Conservation (phyloP, 148 eudicot species). For the Vaccinium corymbosum region DNA sequence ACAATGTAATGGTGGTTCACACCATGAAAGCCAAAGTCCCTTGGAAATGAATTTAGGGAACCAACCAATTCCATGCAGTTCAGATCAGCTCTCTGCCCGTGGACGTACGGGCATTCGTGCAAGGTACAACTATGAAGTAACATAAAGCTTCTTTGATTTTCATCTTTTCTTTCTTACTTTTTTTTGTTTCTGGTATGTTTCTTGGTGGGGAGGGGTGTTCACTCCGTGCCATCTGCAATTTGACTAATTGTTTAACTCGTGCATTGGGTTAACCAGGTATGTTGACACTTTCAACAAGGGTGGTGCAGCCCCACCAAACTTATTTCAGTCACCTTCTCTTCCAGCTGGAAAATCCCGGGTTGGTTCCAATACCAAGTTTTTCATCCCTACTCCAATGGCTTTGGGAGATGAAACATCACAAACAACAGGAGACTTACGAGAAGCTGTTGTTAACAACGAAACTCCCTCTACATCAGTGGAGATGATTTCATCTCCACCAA, state of each 20-base stretch:
- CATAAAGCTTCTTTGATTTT: background rate
- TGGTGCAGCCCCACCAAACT: conserved; percentile 45
- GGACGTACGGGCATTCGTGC: conserved; percentile 72
- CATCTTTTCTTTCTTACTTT: background rate
- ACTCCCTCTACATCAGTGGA: conserved; percentile 21
- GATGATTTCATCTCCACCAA: conserved; percentile 28
- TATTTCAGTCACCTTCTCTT: conserved; percentile 51
- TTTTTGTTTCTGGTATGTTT: background rate
- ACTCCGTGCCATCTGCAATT: background rate
- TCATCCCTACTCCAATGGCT: conserved; percentile 48
- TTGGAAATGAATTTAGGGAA: conserved; percentile 44
- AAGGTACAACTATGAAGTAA: conserved; percentile 40
- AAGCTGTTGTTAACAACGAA: conserved; percentile 15
- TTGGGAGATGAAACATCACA: conserved; percentile 25
- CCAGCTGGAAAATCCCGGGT: conserved; percentile 40
- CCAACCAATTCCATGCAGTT: conserved; percentile 68
- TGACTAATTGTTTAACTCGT: background rate
- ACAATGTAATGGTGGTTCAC: conserved; percentile 40
- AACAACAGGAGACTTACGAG: conserved; percentile 18
- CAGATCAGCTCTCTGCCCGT: conserved; percentile 72
- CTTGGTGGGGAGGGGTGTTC: background rate
- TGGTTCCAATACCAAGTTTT: conserved; percentile 45
- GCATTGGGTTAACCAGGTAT: conserved; percentile 36
- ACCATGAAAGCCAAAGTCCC: conserved; percentile 35
- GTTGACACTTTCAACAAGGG: conserved; percentile 78